Conservation (phyloP, 257 asterid species). For the Solanum chiquidenum region DNA sequence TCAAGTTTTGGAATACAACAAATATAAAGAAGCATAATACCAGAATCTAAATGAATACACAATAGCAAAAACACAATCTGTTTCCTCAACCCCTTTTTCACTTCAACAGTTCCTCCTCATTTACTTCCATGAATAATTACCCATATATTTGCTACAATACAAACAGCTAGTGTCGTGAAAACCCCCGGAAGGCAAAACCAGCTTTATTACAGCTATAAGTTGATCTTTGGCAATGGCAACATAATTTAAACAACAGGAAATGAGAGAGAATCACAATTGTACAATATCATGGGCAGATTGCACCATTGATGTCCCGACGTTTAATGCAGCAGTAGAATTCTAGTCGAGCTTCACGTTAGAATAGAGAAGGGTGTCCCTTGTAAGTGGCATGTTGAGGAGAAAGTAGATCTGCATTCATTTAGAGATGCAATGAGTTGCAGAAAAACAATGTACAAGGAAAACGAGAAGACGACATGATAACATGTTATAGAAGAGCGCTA, state of each 20-base stretch:
- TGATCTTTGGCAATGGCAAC: not conserved
- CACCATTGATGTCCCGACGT: constrained; percentile 10
- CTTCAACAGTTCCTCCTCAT: not conserved
- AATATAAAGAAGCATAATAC: not conserved
- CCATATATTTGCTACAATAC: not conserved
- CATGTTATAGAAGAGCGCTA: not conserved
- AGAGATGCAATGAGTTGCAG: constrained; percentile 4
- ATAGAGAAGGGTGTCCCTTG: constrained; percentile 92
- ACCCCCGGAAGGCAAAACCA: not conserved
- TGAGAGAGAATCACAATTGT: not conserved
- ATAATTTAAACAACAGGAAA: not conserved
- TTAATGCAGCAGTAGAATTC: constrained; percentile 6
- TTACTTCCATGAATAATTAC: not conserved
- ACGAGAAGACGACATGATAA: not conserved
- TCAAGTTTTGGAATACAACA: not conserved
- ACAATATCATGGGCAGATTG: constrained; percentile 16
- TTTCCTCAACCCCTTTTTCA: not conserved
- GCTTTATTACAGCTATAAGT: not conserved
- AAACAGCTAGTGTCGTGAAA: not conserved
- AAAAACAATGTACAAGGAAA: not conserved
- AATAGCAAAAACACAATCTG: not conserved
- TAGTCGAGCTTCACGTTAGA: constrained; percentile 89
- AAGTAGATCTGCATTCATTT: constrained; percentile 52
- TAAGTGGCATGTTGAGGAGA: constrained; percentile 75
- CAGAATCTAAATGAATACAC: not conserved